These are phyloP conservation scores for Oidiodendron maius DNA, from an alignment of 495 filamentous ascomycete species.

Conservation along the genomic window DNA sequence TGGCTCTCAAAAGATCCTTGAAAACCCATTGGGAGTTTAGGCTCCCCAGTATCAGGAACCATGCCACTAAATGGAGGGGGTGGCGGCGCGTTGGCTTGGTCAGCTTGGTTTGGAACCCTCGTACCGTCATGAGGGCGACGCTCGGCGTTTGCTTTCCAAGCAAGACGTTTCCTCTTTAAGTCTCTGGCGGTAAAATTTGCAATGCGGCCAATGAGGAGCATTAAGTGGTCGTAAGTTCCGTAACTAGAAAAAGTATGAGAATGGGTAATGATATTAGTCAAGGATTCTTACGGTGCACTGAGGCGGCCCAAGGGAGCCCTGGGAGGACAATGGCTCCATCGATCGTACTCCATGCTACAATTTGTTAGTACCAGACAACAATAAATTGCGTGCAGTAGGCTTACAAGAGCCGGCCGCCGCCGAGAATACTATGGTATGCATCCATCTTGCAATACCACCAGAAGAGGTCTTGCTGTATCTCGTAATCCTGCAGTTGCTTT, in stretches of 20 bases:
- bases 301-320: conserved; percentile 70
- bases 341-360: conserved; percentile 66
- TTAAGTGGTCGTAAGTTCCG: conserved; percentile 79
- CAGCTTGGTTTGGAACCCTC: conserved; percentile 10
- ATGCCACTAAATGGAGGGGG: conserved; percentile 52
- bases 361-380: conserved; percentile 17
- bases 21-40: conserved; percentile 53
- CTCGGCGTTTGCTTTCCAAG: conserved; percentile 32
- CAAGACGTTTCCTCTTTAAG: conserved; percentile 67
- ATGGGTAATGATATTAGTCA: neutral
- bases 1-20: conserved; percentile 29
- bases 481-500: conserved; percentile 71
- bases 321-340: conserved; percentile 81
- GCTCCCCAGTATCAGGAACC: conserved; percentile 46
- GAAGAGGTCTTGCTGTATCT: conserved; percentile 79
- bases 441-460: conserved; percentile 98
- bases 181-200: conserved; percentile 77
- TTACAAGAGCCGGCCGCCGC: conserved; percentile 79
- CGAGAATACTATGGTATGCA: conserved; percentile 81
- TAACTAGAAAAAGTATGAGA: conserved; percentile 38
- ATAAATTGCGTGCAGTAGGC: conserved; percentile 23
- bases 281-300: conserved; percentile 57
- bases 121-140: conserved; percentile 14
- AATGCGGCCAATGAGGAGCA: conserved; percentile 77
- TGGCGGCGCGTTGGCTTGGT: conserved; percentile 5